A percentile compares a stretch with the other conserved stretches of the same genome.
phyloP scores from a whole-genome alignment of 441 rosid genomes.

The Brassica hybrid region DNA sequence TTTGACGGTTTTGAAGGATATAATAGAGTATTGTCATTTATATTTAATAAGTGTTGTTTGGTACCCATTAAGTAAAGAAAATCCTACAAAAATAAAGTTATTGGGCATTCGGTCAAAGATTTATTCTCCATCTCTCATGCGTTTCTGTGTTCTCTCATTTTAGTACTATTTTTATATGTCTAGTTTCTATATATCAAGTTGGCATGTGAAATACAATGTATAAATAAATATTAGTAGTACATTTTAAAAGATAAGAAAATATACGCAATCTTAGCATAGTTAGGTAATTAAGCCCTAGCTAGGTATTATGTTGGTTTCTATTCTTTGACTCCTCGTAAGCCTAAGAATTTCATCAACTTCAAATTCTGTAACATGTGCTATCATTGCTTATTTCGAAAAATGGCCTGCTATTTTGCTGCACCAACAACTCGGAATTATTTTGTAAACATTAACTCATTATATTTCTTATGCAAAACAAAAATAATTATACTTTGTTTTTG shows the following conservation, averaged over 20 bases:
- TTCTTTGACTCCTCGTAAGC: neutral
- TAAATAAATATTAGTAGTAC: neutral
- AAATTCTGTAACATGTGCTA: constrained; percentile 11
- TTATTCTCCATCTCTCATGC: constrained; percentile 34
- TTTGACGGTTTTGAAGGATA: constrained; percentile 27
- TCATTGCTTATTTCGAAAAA: neutral
- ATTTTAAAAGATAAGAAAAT: neutral
- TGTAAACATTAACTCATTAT: neutral
- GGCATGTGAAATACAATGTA: constrained; percentile 28
- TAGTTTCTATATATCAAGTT: constrained; percentile 36
- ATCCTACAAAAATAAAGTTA: constrained; percentile 20
- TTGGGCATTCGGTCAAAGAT: constrained; percentile 34
- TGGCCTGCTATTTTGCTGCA: neutral
- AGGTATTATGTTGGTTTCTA: neutral
- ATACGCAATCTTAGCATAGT: neutral
- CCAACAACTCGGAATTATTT: neutral
- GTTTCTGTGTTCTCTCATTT: constrained; percentile 33
- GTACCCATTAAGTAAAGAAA: neutral
- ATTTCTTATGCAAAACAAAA: neutral
- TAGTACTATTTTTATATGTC: constrained; percentile 25
- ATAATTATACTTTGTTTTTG: neutral
- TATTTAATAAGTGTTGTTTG: neutral
- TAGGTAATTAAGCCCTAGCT: constrained; percentile 8
- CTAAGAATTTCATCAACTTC: neutral
- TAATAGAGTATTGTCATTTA: constrained; percentile 18